Percentiles rank a stretch among this genome's conserved stretches.
Evolutionary conservation across 2,329 filamentous ascomycete species (phyloP).

Genomic region (Amauroascus niger): DNA sequence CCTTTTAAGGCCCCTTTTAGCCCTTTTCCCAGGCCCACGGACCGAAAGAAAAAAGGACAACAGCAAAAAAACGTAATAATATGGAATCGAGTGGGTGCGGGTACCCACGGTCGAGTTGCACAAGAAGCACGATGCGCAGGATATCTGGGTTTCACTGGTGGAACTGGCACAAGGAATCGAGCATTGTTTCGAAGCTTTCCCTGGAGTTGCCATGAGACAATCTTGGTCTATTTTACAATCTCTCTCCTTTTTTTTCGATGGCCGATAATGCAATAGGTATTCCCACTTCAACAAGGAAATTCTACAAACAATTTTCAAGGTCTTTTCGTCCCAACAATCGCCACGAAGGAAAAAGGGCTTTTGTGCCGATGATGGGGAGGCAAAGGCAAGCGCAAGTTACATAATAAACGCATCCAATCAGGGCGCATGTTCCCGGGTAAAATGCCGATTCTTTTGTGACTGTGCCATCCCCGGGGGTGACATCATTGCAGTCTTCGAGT

Average conservation of each 20-base stretch:
- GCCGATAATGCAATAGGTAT: not conserved
- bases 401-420: not conserved
- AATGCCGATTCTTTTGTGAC: not conserved
- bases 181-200: not conserved
- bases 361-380: no score
- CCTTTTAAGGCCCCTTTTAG: slow-evolving; percentile 3
- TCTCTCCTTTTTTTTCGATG: not conserved
- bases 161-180: not conserved
- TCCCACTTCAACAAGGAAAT: no score
- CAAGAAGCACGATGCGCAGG: slow-evolving; percentile 4
- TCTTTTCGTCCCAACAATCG: no score
- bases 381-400: no score
- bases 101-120: slow-evolving; percentile 10
- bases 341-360: not conserved
- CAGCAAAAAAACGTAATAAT: not conserved
- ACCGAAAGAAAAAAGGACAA: not conserved
- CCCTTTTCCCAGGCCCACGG: not conserved
- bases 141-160: slow-evolving; percentile 6
- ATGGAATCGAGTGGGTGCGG: slow-evolving; percentile 7
- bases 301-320: no score
- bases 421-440: not conserved
- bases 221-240: not conserved
- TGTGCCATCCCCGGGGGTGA: not conserved
- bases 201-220: not conserved
- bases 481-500: not conserved